Evolutionary conservation across 2,329 filamentous ascomycete species (phyloP).

Genomic region (Nannizzia gypsea): DNA sequence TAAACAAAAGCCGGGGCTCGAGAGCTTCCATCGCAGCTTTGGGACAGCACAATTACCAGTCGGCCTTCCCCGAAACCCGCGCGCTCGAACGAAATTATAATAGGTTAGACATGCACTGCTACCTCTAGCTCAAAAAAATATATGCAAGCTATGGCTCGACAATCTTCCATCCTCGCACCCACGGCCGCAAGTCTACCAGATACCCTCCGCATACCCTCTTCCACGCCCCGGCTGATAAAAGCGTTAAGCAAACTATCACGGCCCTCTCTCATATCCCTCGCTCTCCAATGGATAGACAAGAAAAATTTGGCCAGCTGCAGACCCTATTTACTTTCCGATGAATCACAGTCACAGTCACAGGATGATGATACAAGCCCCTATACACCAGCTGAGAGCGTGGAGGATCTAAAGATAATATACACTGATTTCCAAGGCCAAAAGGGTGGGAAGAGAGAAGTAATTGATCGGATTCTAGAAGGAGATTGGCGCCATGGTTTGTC

Average conservation of each 20-base stretch:
- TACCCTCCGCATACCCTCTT: slow-evolving; percentile 54
- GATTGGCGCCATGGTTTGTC: slow-evolving; percentile 47
- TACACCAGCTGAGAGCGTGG: slow-evolving; percentile 52
- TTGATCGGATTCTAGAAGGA: slow-evolving; percentile 45
- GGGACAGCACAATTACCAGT: neutral
- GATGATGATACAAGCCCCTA: slow-evolving; percentile 56
- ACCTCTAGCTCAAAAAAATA: neutral
- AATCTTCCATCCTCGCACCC: slow-evolving; percentile 40
- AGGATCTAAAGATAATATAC: slow-evolving; percentile 57
- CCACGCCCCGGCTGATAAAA: slow-evolving; percentile 53
- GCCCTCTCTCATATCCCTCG: slow-evolving; percentile 58
- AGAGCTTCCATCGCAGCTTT: no score
- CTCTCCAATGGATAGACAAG: slow-evolving; percentile 64
- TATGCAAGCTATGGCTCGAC: slow-evolving; percentile 10
- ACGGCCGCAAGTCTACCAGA: slow-evolving; percentile 62
- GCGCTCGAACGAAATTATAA: neutral
- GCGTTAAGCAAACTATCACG: slow-evolving; percentile 59
- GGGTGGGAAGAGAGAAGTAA: slow-evolving; percentile 42
- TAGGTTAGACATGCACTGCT: neutral
- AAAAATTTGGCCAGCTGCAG: slow-evolving; percentile 48
- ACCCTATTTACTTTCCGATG: slow-evolving; percentile 40
- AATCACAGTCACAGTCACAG: slow-evolving; percentile 34
- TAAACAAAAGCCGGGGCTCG: no score
- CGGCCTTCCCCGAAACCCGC: neutral
- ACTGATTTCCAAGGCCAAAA: slow-evolving; percentile 45